Percentiles rank a stretch among this genome's conserved stretches.
These are phyloP conservation scores for Dalbergia oliveri DNA, from an alignment of 306 rosid genomes.

Conservation along the genomic window DNA sequence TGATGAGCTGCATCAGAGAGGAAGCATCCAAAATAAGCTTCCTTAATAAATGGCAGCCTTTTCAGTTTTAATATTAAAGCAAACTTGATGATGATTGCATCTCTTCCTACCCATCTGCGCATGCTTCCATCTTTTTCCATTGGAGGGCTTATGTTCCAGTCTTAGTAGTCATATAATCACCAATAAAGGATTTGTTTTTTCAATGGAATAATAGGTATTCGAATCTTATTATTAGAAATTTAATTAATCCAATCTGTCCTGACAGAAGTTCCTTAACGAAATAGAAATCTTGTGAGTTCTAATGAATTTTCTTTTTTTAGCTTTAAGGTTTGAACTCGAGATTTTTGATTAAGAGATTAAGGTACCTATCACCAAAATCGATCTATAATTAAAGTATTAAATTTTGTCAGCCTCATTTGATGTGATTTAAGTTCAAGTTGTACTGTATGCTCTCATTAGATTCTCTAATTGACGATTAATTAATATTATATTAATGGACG, in stretches of 20 bases:
- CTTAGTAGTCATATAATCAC: conserved; percentile 2
- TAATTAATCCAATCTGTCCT: too few relatives aligned
- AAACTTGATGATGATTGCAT: conserved; percentile 55
- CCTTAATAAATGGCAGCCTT: conserved; percentile 48
- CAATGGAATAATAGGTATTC: too few relatives aligned
- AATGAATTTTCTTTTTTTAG: too few relatives aligned
- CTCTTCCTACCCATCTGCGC: conserved; percentile 53
- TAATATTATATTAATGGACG: conserved; percentile 9
- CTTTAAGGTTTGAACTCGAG: too few relatives aligned
- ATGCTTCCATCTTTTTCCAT: conserved; percentile 54
- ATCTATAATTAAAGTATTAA: too few relatives aligned
- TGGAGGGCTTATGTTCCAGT: neutral
- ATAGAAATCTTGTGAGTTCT: too few relatives aligned
- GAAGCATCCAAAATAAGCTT: conserved; percentile 50
- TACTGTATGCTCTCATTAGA: conserved; percentile 48
- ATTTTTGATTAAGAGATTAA: too few relatives aligned
- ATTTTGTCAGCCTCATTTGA: neutral
- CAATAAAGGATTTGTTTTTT: neutral
- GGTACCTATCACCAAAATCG: too few relatives aligned
- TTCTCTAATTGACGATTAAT: conserved; percentile 50
- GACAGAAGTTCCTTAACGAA: too few relatives aligned
- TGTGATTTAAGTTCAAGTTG: conserved; percentile 41
- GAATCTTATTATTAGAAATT: too few relatives aligned
- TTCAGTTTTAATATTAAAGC: conserved; percentile 43
- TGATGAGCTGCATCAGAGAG: conserved; percentile 47